Base-by-base conservation (phyloP, 2,329 filamentous ascomycete genomes). In the Dothiorella sarmentorum region DNA sequence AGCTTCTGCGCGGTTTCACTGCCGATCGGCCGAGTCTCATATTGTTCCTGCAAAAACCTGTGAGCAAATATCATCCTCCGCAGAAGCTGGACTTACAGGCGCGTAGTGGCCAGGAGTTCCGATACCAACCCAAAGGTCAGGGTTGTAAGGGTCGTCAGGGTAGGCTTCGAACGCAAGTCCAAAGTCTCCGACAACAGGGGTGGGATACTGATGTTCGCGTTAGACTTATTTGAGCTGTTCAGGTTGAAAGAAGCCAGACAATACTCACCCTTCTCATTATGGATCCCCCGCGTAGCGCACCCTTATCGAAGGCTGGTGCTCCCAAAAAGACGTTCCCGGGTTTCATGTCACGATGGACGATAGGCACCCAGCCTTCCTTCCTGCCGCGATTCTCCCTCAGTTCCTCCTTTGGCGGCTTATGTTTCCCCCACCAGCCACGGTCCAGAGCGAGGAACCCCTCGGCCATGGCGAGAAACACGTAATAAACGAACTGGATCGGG, bases 361-460 rank as follows among this genome's bases (percentile, higher is more conserved):
- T 52, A 9, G 47, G 47, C n/a, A 52, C 33, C 47, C 47, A 52
- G 4, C 47, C 47, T 6, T 37, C 31, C 22, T 26, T 37, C 31
- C 47, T 52, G 9, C 47, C 20, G 2, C 10, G 15, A 11, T 35
- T 52, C 20, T 52, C 24, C 15, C 13, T 17, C 20, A 26, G 7
- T 20, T 38, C 47, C 13, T 24, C 20, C 20, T 7, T 3, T 26
- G 15, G 7, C 5, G 31, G 31, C 26, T 38, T 7, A 9, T 38
- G 17, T 3, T 52, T 33, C 7, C 47, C 47, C 47, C 47, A 52
- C 47, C 47, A 52, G 3, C 47, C 47, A 24, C 31, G 22, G n/a
- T 52, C 47, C 31, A 52, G 20, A 17, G 47, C 47, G 10, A 52
- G 31, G 31, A 18, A 52, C n/a, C 20, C 47, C 22, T 52, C 47